Conservation (phyloP, 148 eudicot species). For the Nepenthes gracilis region DNA sequence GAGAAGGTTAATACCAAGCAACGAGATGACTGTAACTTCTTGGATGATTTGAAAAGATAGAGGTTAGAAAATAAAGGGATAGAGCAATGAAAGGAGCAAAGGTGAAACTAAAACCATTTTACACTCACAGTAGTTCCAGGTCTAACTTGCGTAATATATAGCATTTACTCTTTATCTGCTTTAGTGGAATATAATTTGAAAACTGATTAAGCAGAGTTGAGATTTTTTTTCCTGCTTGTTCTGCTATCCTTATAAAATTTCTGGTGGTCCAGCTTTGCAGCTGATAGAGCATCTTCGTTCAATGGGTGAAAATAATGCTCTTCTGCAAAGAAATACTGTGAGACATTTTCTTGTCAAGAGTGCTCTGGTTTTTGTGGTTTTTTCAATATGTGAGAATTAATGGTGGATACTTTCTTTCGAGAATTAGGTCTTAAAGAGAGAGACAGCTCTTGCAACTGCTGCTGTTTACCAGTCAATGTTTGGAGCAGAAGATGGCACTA, state of each 20-base stretch:
- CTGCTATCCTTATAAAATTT: conserved; percentile 2
- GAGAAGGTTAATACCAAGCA: no score
- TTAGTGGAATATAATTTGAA: no score
- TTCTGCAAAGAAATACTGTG: conserved; percentile 68
- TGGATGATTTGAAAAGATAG: no score
- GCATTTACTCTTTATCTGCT: no score
- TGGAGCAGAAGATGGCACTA: conserved; percentile 88
- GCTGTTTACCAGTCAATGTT: conserved; percentile 94
- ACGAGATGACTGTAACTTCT: no score
- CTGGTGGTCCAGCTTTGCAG: conserved; percentile 62
- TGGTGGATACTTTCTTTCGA: conserved; percentile 8
- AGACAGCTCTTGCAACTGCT: conserved; percentile 92
- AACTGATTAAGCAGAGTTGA: no score
- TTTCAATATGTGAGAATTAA: background rate
- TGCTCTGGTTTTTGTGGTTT: conserved; percentile 1
- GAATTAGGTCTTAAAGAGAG: conserved; percentile 65
- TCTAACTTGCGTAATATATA: no score
- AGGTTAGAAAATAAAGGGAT: no score
- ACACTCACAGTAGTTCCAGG: no score
- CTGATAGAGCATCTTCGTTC: conserved; percentile 89
- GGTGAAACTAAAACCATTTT: no score
- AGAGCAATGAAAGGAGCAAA: no score
- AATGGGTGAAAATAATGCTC: conserved; percentile 97
- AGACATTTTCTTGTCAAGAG: conserved; percentile 10
- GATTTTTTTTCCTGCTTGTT: background rate